Percentiles rank a stretch among this genome's conserved stretches.
phyloP scores from a whole-genome alignment of 768 basidiomycete species.

The Obba rivulosa region DNA sequence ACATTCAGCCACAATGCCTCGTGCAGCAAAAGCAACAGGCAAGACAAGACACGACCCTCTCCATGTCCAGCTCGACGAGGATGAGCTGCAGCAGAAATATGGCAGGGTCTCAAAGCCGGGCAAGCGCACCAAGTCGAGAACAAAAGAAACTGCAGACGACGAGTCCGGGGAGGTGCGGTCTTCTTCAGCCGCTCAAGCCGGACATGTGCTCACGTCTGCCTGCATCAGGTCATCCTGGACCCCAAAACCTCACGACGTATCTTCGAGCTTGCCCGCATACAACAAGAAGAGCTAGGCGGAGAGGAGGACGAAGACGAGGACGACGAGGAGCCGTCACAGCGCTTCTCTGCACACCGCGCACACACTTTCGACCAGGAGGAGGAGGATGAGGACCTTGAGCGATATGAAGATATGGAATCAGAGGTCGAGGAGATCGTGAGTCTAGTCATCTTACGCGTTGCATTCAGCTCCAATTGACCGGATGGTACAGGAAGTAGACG shows the following conservation, averaged over 20 bases:
- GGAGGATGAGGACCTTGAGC: slow-evolving; percentile 25
- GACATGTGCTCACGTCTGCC: neutral
- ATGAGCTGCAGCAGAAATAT: slow-evolving; percentile 73
- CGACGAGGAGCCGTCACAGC: slow-evolving; percentile 16
- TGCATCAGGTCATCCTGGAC: slow-evolving; percentile 60
- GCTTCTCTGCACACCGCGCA: slow-evolving; percentile 29
- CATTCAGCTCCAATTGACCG: slow-evolving; percentile 2
- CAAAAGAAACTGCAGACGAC: slow-evolving; percentile 44
- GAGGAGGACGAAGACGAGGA: slow-evolving; percentile 54
- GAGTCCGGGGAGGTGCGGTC: slow-evolving; percentile 47
- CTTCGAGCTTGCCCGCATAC: slow-evolving; percentile 86
- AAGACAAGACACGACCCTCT: slow-evolving; percentile 84
- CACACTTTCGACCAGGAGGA: slow-evolving; percentile 21
- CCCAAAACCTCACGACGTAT: slow-evolving; percentile 82
- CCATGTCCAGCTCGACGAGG: slow-evolving; percentile 75
- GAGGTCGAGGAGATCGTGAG: slow-evolving; percentile 51
- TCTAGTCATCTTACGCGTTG: neutral
- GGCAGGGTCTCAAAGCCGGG: slow-evolving; percentile 73
- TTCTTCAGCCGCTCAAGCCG: slow-evolving; percentile 1
- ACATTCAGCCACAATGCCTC: slow-evolving; percentile 52
- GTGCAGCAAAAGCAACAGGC: slow-evolving; percentile 43
- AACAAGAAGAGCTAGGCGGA: slow-evolving; percentile 84
- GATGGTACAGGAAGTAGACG: slow-evolving; percentile 73
- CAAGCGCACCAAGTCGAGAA: slow-evolving; percentile 61
- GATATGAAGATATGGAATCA: slow-evolving; percentile 48